These are phyloP conservation scores for Xylaria sp. DNA, from an alignment of 2,329 filamentous ascomycete species.

Conservation along the genomic window DNA sequence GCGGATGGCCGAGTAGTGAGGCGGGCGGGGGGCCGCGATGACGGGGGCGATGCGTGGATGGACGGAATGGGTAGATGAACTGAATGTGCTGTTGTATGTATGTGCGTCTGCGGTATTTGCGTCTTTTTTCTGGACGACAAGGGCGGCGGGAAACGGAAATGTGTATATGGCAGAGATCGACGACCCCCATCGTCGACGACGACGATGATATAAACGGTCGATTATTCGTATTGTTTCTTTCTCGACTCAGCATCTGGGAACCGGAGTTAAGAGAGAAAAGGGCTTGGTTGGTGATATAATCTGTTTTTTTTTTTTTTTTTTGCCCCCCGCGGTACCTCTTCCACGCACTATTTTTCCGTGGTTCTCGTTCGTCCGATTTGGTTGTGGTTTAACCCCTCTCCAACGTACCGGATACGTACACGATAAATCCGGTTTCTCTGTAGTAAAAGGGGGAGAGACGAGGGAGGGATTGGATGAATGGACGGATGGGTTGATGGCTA, in stretches of 20 bases:
- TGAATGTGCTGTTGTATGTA: too few species aligned
- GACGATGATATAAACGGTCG: constrained; percentile 11
- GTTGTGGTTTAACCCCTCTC: too few species aligned
- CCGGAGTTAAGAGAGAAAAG: constrained; percentile 31
- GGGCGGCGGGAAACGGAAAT: too few species aligned
- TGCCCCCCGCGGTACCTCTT: constrained; percentile 1
- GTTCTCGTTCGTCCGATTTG: too few species aligned
- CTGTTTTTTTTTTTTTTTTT: constrained; percentile 20
- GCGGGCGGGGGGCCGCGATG: neutral
- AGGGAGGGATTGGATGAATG: too few species aligned
- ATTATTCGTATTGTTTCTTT: constrained; percentile 20
- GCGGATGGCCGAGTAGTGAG: constrained; percentile 51
- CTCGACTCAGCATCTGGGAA: constrained; percentile 32
- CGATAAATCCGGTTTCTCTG: too few species aligned
- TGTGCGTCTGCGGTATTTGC: neutral
- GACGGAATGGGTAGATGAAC: constrained; percentile 2
- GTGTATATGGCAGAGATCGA: constrained; percentile 26
- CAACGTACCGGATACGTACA: too few species aligned
- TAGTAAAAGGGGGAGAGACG: too few species aligned
- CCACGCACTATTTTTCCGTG: neutral
- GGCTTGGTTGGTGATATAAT: constrained; percentile 25
- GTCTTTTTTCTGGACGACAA: neutral
- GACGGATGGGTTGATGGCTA: too few species aligned
- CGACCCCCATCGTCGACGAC: too few species aligned
- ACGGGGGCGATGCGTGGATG: constrained; percentile 5